A percentile compares a stretch with the other conserved stretches of the same genome.
phyloP scores from a whole-genome alignment of 2,329 filamentous ascomycete genomes.

The Exophiala sp. region DNA sequence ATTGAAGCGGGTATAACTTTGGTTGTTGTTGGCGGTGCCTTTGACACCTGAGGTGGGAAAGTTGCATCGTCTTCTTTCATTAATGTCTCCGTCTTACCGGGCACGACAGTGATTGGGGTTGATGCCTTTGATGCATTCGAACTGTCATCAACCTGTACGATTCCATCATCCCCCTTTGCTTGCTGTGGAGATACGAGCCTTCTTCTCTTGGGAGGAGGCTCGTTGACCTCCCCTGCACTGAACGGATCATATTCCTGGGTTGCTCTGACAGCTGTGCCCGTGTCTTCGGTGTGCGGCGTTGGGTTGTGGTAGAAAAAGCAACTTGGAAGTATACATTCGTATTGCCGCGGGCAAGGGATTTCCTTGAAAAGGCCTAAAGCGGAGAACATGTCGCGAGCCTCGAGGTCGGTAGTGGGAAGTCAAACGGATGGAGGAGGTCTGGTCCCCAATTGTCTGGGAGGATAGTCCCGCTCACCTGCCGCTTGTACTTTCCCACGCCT shows the following conservation, averaged over 20 bases:
- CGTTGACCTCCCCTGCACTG: slow-evolving; percentile 17
- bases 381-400: slow-evolving; percentile 44
- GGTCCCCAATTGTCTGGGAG: not conserved
- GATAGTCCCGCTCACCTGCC: too few relatives aligned
- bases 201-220: slow-evolving; percentile 34
- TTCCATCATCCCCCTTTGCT: not conserved
- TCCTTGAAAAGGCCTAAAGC: slow-evolving; percentile 51
- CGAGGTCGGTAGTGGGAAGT: not conserved
- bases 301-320: slow-evolving; percentile 55
- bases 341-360: slow-evolving; percentile 48
- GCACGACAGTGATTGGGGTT: not conserved
- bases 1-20: slow-evolving; percentile 13
- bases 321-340: slow-evolving; percentile 47
- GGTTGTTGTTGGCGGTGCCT: not conserved
- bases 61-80: not conserved
- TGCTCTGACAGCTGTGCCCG: slow-evolving; percentile 4
- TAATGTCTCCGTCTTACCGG: not conserved
- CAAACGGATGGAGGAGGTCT: too few relatives aligned
- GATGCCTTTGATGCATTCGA: not conserved
- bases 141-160: not conserved
- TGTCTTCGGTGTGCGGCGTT: not conserved
- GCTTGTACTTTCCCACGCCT: not conserved
- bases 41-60: not conserved
- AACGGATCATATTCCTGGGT: slow-evolving; percentile 26
- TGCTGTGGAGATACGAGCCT: slow-evolving; percentile 14